Base-by-base conservation (phyloP, 352 stramenopile genomes). In the Phytophthora kernoviae region DNA sequence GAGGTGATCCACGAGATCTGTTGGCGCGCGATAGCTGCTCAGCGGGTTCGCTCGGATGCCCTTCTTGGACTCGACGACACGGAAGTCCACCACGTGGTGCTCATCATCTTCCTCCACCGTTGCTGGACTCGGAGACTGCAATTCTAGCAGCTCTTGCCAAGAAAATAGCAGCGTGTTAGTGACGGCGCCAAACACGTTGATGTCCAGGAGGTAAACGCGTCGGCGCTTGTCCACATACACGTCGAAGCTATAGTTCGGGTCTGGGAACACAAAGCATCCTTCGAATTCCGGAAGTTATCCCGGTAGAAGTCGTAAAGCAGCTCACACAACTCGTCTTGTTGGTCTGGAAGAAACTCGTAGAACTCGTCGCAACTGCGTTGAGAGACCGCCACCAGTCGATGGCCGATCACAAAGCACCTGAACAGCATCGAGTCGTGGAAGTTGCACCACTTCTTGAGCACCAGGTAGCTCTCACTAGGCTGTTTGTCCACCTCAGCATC, bases 351-450 rank as follows among this genome's bases (percentile, higher is more conserved):
- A 57, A 98, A 97, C 20, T 87, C 73, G 60, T 96, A 98, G 58
- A 91, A 96, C 79, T 98, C 90, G 48, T 88, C 86, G 62, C 85
- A 93, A 58, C 98, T 84, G 36, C 94, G 87, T 71, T 98, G 96
- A 21, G 80, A 97, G 56, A 98, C 84, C 4, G 78, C 93, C 20
- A 98, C 74, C 6, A 97, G 71, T 42, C 81, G 56, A 62, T 88
- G 70, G 30, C 79, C 64, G 20, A 85, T 67, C 20, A 98, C 88
- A 68, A 98, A 98, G 66, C 92, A 97, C 42, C 96, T 85, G 65
- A 98, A 98, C 58, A 98, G 86, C 89, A 98, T 98, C 68, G 90
- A 98, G 56, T 97, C 90, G 76, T 92, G 89, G 17, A 98, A 89
- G 49, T 96, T 97, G 69, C 93, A 97, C 92, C 92, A 98, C 67